phyloP scores from a whole-genome alignment of 495 filamentous ascomycete genomes.

The Tetracladium setigerum region DNA sequence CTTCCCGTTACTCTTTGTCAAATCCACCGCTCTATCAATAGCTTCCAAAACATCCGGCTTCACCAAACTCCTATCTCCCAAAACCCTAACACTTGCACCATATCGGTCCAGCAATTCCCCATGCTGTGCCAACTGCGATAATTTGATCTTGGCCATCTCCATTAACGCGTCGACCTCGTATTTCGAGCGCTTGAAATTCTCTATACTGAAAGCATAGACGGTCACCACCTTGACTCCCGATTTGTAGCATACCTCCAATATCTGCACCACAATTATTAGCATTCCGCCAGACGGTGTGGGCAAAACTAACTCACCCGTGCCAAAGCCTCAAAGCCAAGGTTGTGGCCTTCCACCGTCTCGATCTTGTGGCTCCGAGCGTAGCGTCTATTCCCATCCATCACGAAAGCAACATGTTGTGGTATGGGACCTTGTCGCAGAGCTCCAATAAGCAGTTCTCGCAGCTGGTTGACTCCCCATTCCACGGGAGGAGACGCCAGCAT shows the following conservation, averaged over 20 bases:
- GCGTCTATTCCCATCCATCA: constrained; percentile 95
- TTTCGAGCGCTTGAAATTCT: constrained; percentile 97
- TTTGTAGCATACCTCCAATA: constrained; percentile 97
- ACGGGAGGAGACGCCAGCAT: constrained; percentile 80
- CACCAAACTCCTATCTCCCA: constrained; percentile 75
- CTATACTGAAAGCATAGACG: constrained; percentile 96
- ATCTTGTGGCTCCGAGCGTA: constrained; percentile 86
- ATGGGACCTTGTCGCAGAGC: constrained; percentile 84
- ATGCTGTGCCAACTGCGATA: constrained; percentile 84
- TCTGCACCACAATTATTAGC: constrained; percentile 35
- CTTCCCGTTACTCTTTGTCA: constrained; percentile 79
- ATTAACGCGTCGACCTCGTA: constrained; percentile 96
- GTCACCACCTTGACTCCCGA: constrained; percentile 92
- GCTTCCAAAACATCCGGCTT: constrained; percentile 81
- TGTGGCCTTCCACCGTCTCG: constrained; percentile 96
- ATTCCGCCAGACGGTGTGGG: neutral
- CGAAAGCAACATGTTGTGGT: constrained; percentile 90
- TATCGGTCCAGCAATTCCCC: constrained; percentile 90
- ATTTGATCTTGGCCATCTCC: constrained; percentile 94
- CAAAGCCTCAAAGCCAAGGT: constrained; percentile 90
- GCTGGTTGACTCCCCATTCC: constrained; percentile 66
- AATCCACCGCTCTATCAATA: constrained; percentile 70
- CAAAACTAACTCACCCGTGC: constrained; percentile 50
- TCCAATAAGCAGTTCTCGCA: constrained; percentile 77
- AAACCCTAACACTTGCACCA: constrained; percentile 74